These are phyloP conservation scores for Xerocomus potaroensis DNA, from an alignment of 768 basidiomycete genomes.

Conservation along the genomic window DNA sequence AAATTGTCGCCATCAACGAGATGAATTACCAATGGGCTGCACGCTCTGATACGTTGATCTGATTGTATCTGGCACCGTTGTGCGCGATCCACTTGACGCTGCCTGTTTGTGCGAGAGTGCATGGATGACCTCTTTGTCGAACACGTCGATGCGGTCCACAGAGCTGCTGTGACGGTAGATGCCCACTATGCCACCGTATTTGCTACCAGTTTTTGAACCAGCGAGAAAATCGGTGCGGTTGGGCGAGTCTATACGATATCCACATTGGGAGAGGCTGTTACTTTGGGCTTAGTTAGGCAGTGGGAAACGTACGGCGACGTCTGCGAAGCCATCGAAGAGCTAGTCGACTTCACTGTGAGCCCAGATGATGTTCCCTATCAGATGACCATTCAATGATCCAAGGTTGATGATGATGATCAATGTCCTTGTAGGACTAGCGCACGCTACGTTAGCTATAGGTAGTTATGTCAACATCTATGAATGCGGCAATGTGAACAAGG, in stretches of 20 bases:
- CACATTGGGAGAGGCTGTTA: conserved; percentile 29
- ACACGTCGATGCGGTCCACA: conserved; percentile 60
- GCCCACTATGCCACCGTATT: conserved; percentile 67
- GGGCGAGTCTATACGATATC: conserved; percentile 52
- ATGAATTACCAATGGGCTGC: too few relatives aligned
- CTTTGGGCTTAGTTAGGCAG: too few relatives aligned
- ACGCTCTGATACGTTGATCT: conserved; percentile 73
- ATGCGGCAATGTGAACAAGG: too few relatives aligned
- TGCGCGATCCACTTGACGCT: conserved; percentile 84
- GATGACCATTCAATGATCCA: not conserved
- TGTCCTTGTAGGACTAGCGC: too few relatives aligned
- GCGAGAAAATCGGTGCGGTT: conserved; percentile 66
- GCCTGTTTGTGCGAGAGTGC: conserved; percentile 48
- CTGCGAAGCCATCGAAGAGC: conserved; percentile 63
- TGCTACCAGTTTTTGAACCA: conserved; percentile 59
- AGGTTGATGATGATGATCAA: not conserved
- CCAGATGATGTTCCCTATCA: conserved; percentile 69
- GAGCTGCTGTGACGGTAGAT: conserved; percentile 79
- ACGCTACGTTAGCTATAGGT: too few relatives aligned
- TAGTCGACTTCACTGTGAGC: conserved; percentile 68
- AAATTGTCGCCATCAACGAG: too few relatives aligned
- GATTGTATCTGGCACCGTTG: conserved; percentile 92
- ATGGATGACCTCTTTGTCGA: conserved; percentile 77
- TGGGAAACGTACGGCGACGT: conserved; percentile 61
- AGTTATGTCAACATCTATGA: too few relatives aligned